Conservation (phyloP, 108 stramenopile species). For the Skeletonema tropicum region DNA sequence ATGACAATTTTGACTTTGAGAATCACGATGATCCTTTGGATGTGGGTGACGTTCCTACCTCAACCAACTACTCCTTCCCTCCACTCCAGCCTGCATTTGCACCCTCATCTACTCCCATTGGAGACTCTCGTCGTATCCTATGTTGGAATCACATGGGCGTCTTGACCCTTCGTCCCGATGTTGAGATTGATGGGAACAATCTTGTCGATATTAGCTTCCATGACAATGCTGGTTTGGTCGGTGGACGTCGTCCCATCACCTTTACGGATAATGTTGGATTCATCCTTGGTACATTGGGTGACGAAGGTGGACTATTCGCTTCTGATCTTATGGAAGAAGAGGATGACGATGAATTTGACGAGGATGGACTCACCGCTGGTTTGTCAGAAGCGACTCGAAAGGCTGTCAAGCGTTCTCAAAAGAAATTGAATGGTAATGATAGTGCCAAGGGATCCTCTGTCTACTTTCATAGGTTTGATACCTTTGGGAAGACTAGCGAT, state of each 20-base stretch:
- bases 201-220: slow-evolving; percentile 75
- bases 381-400: slow-evolving; percentile 58
- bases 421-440: slow-evolving; percentile 28
- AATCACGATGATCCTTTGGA: slow-evolving; percentile 33
- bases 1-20: slow-evolving; percentile 41
- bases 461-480: slow-evolving; percentile 85
- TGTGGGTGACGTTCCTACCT: slow-evolving; percentile 3
- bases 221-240: slow-evolving; percentile 57
- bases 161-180: slow-evolving; percentile 58
- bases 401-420: slow-evolving; percentile 42
- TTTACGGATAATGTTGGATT: slow-evolving; percentile 81
- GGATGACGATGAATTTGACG: slow-evolving; percentile 55
- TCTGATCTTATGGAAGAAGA: slow-evolving; percentile 72
- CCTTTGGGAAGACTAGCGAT: slow-evolving; percentile 62
- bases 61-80: slow-evolving; percentile 15
- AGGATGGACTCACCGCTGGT: slow-evolving; percentile 45
- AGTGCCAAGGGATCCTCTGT: slow-evolving; percentile 65
- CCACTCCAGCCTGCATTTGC: slow-evolving; percentile 80
- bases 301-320: slow-evolving; percentile 82
- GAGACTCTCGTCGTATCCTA: slow-evolving; percentile 69
- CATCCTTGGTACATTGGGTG: slow-evolving; percentile 81
- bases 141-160: slow-evolving; percentile 89
- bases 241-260: slow-evolving; percentile 55
- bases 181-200: slow-evolving; percentile 45
- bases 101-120: slow-evolving; percentile 76